A percentile compares a stretch with the other conserved stretches of the same genome.
Evolutionary conservation across 129 eudicot species (phyloP).

Genomic region (Centrapalus pauciflorus): DNA sequence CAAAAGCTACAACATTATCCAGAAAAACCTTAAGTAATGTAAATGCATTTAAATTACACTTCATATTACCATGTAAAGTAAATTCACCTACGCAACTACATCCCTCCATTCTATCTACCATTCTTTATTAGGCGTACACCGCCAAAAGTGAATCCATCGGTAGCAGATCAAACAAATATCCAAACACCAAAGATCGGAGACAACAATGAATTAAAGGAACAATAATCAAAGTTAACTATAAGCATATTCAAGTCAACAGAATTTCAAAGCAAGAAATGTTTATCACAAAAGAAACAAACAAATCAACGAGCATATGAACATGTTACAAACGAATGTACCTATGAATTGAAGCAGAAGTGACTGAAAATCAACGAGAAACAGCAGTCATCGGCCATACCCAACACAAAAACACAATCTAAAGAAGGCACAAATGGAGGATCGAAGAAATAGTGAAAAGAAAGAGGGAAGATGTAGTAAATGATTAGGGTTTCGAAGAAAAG

Average conservation of each 20-base stretch:
- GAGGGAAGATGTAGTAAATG: constrained; percentile 11
- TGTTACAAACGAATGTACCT: constrained; percentile 25
- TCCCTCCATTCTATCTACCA: background rate
- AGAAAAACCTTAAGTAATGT: background rate
- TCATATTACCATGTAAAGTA: constrained; percentile 2
- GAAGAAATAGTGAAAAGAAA: background rate
- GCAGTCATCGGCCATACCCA: constrained; percentile 11
- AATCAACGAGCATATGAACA: background rate
- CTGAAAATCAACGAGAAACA: constrained; percentile 20
- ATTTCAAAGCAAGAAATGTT: background rate
- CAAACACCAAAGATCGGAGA: constrained; percentile 10
- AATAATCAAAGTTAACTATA: background rate
- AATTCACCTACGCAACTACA: background rate
- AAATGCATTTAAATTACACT: background rate
- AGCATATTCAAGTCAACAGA: constrained; percentile 4
- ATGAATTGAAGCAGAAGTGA: constrained; percentile 4
- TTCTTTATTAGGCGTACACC: background rate
- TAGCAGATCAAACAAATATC: constrained; percentile 7
- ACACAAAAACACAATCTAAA: constrained; percentile 4
- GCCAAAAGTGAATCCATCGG: background rate
- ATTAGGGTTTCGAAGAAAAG: constrained; percentile 43
- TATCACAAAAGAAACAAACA: background rate
- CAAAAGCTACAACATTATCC: background rate
- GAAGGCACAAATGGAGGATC: constrained; percentile 4
- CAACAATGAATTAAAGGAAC: background rate